phyloP scores from a whole-genome alignment of 2,329 filamentous ascomycete species.

The Diaporthe sp. region DNA sequence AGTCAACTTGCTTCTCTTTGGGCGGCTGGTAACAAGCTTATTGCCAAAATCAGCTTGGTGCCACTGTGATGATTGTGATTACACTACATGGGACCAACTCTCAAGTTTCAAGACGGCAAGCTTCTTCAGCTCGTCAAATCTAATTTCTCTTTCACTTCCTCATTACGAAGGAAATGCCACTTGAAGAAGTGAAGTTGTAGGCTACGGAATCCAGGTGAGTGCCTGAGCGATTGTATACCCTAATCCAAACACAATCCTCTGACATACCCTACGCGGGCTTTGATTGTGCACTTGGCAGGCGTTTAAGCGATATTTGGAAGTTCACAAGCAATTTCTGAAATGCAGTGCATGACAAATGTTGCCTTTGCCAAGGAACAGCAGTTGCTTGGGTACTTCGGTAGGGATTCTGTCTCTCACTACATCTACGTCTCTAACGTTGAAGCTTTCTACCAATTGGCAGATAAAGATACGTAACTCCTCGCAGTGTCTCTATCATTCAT shows the following conservation, averaged over 20 bases:
- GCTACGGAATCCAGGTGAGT: neutral
- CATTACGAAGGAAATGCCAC: neutral
- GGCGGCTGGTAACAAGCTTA: neutral
- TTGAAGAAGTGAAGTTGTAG: neutral
- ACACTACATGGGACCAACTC: neutral
- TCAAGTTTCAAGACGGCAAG: neutral
- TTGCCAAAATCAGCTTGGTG: neutral
- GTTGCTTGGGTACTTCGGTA: neutral
- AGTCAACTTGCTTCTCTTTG: no score
- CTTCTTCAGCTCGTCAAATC: neutral
- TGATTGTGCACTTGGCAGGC: constrained; percentile 4
- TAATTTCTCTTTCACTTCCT: neutral
- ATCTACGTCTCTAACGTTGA: neutral
- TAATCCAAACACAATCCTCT: neutral
- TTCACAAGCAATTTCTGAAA: neutral
- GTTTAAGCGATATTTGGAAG: constrained; percentile 9
- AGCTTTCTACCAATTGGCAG: neutral
- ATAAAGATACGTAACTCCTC: neutral
- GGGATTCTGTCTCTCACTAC: neutral
- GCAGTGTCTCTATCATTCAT: neutral
- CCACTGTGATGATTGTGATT: no score
- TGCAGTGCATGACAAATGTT: neutral
- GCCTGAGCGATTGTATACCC: neutral
- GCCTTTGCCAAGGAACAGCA: neutral
- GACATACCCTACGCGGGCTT: neutral